Evolutionary conservation across 306 rosid species (phyloP), one percentile per base, ranked within the genome.

Genomic region (Inga laurina): DNA sequence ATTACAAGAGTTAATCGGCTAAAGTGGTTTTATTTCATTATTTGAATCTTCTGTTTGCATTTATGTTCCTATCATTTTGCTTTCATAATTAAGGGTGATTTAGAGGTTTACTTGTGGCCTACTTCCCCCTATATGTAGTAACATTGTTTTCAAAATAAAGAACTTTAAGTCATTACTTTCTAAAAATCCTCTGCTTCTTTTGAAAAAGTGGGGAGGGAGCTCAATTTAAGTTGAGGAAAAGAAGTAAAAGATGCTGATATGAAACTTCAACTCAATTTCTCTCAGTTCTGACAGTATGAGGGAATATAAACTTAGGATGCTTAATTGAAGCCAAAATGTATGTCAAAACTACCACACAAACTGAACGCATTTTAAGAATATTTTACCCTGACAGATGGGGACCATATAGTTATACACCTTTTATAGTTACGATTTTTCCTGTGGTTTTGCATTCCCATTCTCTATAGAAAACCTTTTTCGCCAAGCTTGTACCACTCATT

Each of bases 371-470:
- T 49, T 45, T 54, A 64, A 56, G 24, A 52, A 8, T 52, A 41
- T 52, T 81, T 44, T 10, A 65, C 34, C 72, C 13, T 76, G 68
- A 10, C 72, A 39, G 65, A 69, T 19, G 44, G 22, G 65, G 27
- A 13, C 35, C 34, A 52, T 30, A 77, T 39, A 48, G 76, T 59
- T 52, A 79, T 90, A 76, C 77, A 93, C 97, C 67, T 87, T 76
- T 89, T 95, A 81, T 95, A 95, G 85, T 93, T 90, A 66, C 93
- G 97, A 85, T 95, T 95, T 82, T 87, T 93, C 98, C 98, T 93
- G 85, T 95, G 98, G 83, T 93, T 93, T 90, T 95, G 98, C 98
- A 95, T 92, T 87, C 96, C 98, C 80, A 90, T 91, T 88, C 98
- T 93, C 65, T 88, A 97, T 0, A 92, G 89, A 87, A 95, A 95